Evolutionary conservation across 306 rosid genomes (phyloP), one percentile per base, ranked within the genome.

Genomic region (Prunus mume): DNA sequence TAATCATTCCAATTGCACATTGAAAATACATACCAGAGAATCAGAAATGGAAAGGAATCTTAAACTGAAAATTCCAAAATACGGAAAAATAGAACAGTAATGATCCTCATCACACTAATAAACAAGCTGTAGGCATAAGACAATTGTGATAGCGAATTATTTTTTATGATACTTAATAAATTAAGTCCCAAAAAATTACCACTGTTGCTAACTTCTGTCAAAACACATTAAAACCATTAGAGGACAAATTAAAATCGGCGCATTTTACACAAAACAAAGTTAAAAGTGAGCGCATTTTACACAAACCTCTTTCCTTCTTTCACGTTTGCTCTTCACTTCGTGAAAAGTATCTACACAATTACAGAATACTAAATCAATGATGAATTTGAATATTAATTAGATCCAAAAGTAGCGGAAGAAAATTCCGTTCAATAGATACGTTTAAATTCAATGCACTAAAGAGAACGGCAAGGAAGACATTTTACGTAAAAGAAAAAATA

Each of bases 271-370:
- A 58, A 25, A 20, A 41, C 47, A 43, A 62, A 50, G 55, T 28
- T 66, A 19, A 46, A 68, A 72, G 28, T 18, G 63, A 6, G 60
- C 43, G 15, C 17, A 27, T 68, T 79, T 71, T 72, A 34, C 38
- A 30, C 51, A 76, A 22, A 91, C 97, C 97, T 91, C 94, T 87
- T 89, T 91, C 73, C 88, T 85, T 86, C 90, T 91, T 74, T 87
- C 92, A 74, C 94, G 97, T 82, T 89, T 91, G 88, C 94, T 87
- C 87, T 85, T 89, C 79, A 91, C 97, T 83, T 87, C 91, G 8
- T 78, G 94, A 82, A 91, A 91, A 6, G 90, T 86, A 83, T 89
- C 97, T 91, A 79, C 89, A 85, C 68, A 81, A 71, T 68, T 51
- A 49, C 76, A 82, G 49, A 28, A 65, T 22, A 60, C 30, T 66